Conservation (phyloP, 106 monocot species). For the Amphibolis antarctica region DNA sequence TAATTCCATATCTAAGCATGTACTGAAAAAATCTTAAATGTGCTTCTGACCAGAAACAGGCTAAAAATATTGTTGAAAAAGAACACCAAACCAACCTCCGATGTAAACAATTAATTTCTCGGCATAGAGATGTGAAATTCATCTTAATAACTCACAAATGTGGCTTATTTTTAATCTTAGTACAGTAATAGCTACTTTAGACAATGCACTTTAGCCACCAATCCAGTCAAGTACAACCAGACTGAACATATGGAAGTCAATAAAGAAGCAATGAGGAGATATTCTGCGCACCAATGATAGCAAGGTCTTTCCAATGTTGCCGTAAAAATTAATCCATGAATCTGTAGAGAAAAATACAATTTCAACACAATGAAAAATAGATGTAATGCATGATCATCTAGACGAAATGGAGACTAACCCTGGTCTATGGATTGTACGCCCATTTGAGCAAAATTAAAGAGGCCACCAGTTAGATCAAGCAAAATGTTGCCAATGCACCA, state of each 20-base stretch:
- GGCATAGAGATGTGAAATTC: too few species aligned
- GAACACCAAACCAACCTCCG: too few species aligned
- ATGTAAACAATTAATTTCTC: too few species aligned
- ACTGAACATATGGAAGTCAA: background rate
- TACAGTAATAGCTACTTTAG: too few species aligned
- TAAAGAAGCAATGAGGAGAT: background rate
- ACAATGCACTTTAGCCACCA: background rate
- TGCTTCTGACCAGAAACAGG: too few species aligned
- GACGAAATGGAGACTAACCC: slow-evolving; percentile 17
- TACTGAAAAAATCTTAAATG: too few species aligned
- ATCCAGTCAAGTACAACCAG: background rate
- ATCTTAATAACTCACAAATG: too few species aligned
- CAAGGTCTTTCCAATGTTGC: slow-evolving; percentile 75
- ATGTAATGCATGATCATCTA: background rate
- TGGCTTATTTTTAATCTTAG: too few species aligned
- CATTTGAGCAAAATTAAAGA: slow-evolving; percentile 64
- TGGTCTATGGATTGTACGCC: slow-evolving; percentile 71
- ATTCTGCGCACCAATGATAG: slow-evolving; percentile 54
- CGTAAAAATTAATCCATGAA: slow-evolving; percentile 66
- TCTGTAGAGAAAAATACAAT: slow-evolving; percentile 24
- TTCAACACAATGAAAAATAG: background rate
- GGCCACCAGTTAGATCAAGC: slow-evolving; percentile 52
- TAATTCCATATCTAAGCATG: too few species aligned
- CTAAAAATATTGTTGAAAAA: too few species aligned
- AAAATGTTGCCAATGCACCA: slow-evolving; percentile 81